phyloP scores from a whole-genome alignment of 1,139 yeast genomes.

The Hemisphaericaspora xylofermentans region DNA sequence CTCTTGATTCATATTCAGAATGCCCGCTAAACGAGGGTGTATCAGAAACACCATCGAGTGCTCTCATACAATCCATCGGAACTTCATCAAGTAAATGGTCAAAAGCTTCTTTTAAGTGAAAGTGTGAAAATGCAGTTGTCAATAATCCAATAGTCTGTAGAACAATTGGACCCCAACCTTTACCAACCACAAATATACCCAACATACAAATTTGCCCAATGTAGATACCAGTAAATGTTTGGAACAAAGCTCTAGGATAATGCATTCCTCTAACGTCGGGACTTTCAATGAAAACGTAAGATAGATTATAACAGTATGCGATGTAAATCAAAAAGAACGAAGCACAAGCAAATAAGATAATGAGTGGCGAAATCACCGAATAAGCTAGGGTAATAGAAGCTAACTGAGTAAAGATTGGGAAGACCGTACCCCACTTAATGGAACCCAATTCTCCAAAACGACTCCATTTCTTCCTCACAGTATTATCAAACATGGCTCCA shows the following conservation, averaged over 20 bases:
- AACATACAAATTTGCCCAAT: slow-evolving; percentile 81
- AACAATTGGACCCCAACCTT: slow-evolving; percentile 93
- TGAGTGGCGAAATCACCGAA: slow-evolving; percentile 76
- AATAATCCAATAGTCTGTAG: slow-evolving; percentile 66
- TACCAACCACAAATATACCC: slow-evolving; percentile 85
- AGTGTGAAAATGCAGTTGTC: slow-evolving; percentile 66
- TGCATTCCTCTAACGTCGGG: slow-evolving; percentile 80
- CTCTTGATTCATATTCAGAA: slow-evolving; percentile 37
- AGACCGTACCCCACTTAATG: slow-evolving; percentile 84
- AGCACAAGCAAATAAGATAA: slow-evolving; percentile 63
- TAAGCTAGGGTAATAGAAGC: slow-evolving; percentile 79
- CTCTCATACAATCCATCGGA: slow-evolving; percentile 69
- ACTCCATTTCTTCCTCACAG: slow-evolving; percentile 84
- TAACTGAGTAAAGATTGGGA: slow-evolving; percentile 81
- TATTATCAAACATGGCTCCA: slow-evolving; percentile 68
- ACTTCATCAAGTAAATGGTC: slow-evolving; percentile 55
- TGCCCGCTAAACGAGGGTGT: slow-evolving; percentile 53
- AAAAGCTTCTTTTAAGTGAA: slow-evolving; percentile 61
- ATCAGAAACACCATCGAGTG: slow-evolving; percentile 65
- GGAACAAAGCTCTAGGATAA: slow-evolving; percentile 86
- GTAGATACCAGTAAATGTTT: slow-evolving; percentile 84
- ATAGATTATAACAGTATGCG: slow-evolving; percentile 77
- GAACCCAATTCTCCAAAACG: slow-evolving; percentile 64
- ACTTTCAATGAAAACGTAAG: slow-evolving; percentile 61
- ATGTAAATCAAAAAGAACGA: slow-evolving; percentile 72